These are phyloP conservation scores for Aspergillus sp. DNA, from an alignment of 2,329 filamentous ascomycete species.

Conservation along the genomic window DNA sequence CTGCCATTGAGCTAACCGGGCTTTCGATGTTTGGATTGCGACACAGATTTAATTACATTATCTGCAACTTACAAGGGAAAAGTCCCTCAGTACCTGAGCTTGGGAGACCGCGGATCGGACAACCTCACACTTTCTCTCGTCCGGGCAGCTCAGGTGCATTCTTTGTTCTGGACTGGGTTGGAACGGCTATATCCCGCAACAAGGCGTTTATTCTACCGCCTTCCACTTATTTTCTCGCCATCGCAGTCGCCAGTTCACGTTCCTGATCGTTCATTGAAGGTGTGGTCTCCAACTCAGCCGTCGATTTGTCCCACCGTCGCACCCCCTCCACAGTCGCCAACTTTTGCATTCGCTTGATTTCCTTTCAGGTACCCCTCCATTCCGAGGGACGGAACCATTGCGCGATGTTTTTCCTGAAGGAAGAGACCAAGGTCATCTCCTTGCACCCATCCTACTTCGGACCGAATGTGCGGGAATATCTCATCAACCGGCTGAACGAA, in stretches of 20 bases:
- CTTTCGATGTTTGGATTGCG: too few relatives aligned
- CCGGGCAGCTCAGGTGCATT: neutral
- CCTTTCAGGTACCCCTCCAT: neutral
- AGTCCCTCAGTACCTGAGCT: too few relatives aligned
- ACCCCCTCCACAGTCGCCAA: neutral
- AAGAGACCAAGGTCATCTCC: slow-evolving; percentile 90
- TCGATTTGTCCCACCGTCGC: too few relatives aligned
- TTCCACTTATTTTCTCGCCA: too few relatives aligned
- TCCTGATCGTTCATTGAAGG: too few relatives aligned
- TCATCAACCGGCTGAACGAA: slow-evolving; percentile 82
- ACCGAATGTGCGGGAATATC: slow-evolving; percentile 85
- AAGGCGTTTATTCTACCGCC: neutral
- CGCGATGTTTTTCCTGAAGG: slow-evolving; percentile 91
- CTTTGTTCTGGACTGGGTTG: neutral
- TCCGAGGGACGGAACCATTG: too few relatives aligned
- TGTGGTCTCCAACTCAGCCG: too few relatives aligned
- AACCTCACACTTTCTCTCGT: slow-evolving; percentile 5
- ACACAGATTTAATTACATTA: too few relatives aligned
- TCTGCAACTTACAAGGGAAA: too few relatives aligned
- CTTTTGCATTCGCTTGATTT: slow-evolving; percentile 2
- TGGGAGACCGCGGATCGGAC: neutral
- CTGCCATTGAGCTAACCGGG: too few relatives aligned
- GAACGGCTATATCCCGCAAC: neutral
- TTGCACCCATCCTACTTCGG: slow-evolving; percentile 97
- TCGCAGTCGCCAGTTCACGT: too few relatives aligned